Conservation (phyloP, 139 green algal genomes). For the Ettlia oleoabundans region DNA sequence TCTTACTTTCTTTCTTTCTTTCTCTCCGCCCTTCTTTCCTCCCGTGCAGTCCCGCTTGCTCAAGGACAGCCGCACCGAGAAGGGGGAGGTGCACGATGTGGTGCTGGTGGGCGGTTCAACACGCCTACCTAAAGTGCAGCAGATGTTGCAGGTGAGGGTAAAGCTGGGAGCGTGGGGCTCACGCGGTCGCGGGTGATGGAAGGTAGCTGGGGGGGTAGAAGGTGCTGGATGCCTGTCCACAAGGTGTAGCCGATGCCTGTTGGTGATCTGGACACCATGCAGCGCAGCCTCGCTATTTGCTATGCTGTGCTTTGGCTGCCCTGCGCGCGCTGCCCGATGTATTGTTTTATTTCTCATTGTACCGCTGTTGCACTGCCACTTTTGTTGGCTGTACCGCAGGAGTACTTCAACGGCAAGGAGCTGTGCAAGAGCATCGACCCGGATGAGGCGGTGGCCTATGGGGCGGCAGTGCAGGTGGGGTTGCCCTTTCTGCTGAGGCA, state of each 20-base stretch:
- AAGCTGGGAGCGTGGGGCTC: too few relatives aligned
- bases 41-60: slow-evolving; percentile 60
- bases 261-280: too few relatives aligned
- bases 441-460: slow-evolving; percentile 98
- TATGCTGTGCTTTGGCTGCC: too few relatives aligned
- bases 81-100: slow-evolving; percentile 71
- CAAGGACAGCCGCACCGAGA: slow-evolving; percentile 91
- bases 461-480: slow-evolving; percentile 87
- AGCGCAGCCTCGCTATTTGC: too few relatives aligned
- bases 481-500: too few relatives aligned
- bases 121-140: slow-evolving; percentile 98
- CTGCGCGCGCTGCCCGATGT: too few relatives aligned
- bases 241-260: too few relatives aligned
- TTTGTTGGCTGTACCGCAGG: slow-evolving; percentile 66
- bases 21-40: background rate
- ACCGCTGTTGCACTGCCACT: too few relatives aligned
- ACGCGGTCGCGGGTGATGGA: too few relatives aligned
- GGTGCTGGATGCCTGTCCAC: too few relatives aligned
- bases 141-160: slow-evolving; percentile 91
- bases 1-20: background rate
- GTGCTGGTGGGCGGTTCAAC: slow-evolving; percentile 70
- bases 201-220: too few relatives aligned
- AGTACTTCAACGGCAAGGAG: slow-evolving; percentile 99
- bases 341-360: slow-evolving; percentile 45
- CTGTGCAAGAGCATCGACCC: slow-evolving; percentile 99